Evolutionary conservation across 352 stramenopile genomes (phyloP), one percentile per base, ranked within the genome.

Genomic region (Pythium rhizo-oryzae): DNA sequence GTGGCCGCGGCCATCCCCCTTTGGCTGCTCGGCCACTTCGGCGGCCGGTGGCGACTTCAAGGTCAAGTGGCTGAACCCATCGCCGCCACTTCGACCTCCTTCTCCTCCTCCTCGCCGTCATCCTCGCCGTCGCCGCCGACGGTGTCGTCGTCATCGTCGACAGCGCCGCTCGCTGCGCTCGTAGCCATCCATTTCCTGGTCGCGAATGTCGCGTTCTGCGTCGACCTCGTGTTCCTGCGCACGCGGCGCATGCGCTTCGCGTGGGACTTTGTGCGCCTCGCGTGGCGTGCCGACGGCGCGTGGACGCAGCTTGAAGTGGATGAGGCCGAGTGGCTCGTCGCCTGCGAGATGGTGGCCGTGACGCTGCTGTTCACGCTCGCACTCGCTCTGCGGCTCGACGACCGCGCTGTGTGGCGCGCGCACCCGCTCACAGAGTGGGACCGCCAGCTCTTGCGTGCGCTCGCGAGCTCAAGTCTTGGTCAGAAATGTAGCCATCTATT

Each of bases 181-280:
- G 43, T 63, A 13, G 66, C 66, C 44, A 62, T 51, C 23, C 59
- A 61, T 21, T 73, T 68, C 33, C 21, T 66, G 28, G 9, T 68
- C 43, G 59, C 28, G 1, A 68, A 72, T 55, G 28, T 65, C 59
- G 5, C 59, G 75, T 15, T 75, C 51, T 49, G 61, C 71, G 18
- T 75, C 21, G 79, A 91, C 65, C 71, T 76, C 25, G 69, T 89
- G 19, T 79, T 88, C 51, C 44, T 91, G 21, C 79, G 75, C 59
- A 81, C 77, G 58, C 80, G 82, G 1, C 74, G 78, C 54, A 83
- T 91, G 82, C 72, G 82, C 5, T 86, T 89, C 66, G 76, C 72
- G 12, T 62, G 54, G 18, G 76, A 80, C 37, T 85, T 89, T 56
- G 67, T 89, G 23, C 24, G 23, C 43, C 79, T 89, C 63, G 80